These are phyloP conservation scores for Ambrosia trifida DNA, from an alignment of 129 eudicot species.

Conservation along the genomic window DNA sequence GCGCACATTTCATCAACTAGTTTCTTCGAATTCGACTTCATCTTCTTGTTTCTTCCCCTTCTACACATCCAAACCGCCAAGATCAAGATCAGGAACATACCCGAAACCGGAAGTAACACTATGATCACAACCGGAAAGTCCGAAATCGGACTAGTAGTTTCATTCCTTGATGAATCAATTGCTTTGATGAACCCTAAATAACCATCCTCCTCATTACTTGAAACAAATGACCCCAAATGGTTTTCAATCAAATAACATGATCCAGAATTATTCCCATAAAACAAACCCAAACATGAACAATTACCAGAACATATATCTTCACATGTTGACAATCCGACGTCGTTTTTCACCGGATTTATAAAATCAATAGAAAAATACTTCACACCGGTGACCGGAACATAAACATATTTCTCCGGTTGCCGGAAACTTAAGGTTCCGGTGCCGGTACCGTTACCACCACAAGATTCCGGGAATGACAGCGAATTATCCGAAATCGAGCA, in stretches of 20 bases:
- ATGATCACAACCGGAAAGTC: constrained; percentile 49
- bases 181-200: constrained; percentile 58
- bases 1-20: constrained; percentile 1
- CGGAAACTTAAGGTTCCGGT: not conserved
- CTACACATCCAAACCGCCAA: constrained; percentile 40
- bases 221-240: constrained; percentile 57
- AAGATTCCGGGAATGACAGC: constrained; percentile 47
- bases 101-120: constrained; percentile 59
- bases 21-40: constrained; percentile 30
- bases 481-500: constrained; percentile 52
- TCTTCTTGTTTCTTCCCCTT: constrained; percentile 28
- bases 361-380: constrained; percentile 57
- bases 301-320: constrained; percentile 56
- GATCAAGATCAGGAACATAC: constrained; percentile 34
- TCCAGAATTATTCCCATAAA: constrained; percentile 53
- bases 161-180: constrained; percentile 20
- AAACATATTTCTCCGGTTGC: constrained; percentile 38
- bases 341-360: constrained; percentile 37
- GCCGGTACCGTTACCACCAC: constrained; percentile 38
- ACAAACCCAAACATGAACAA: constrained; percentile 74
- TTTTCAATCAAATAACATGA: constrained; percentile 59
- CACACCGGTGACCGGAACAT: constrained; percentile 45
- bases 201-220: constrained; percentile 29
- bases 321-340: constrained; percentile 46
- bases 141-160: not conserved